Percentiles rank a stretch among this genome's conserved stretches.
phyloP scores from a whole-genome alignment of 805 yeast species.

The Kuraishia capsulata region DNA sequence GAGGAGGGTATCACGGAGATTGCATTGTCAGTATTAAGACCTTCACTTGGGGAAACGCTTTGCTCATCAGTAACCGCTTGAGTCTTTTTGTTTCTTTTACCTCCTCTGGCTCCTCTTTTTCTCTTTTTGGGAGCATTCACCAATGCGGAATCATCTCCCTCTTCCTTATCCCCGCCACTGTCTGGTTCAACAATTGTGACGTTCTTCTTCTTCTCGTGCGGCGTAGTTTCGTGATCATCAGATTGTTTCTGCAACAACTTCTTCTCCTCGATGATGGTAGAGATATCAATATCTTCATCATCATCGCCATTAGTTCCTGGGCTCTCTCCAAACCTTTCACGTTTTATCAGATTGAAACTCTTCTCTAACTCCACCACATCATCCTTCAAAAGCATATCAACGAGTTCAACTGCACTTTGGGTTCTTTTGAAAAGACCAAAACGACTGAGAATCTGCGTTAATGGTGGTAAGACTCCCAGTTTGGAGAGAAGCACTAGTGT shows the following conservation, averaged over 20 bases:
- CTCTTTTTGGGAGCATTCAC: conserved; percentile 39
- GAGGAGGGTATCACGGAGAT: too few species aligned
- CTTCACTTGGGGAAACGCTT: neutral
- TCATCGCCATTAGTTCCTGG: conserved; percentile 3
- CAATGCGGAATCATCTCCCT: neutral
- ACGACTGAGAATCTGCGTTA: conserved; percentile 18
- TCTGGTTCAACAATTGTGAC: conserved; percentile 3
- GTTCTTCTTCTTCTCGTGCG: neutral
- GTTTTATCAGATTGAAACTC: conserved; percentile 14
- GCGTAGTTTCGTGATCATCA: too few species aligned
- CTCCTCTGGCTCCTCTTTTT: conserved; percentile 83
- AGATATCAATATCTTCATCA: conserved; percentile 1
- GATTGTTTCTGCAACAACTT: neutral
- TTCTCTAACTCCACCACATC: conserved; percentile 16
- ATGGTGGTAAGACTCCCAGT: conserved; percentile 25
- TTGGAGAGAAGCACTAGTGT: conserved; percentile 27
- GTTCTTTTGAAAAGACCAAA: conserved; percentile 24
- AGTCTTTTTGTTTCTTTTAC: conserved; percentile 44
- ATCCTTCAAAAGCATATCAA: conserved; percentile 19
- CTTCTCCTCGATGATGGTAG: neutral
- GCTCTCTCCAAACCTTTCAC: conserved; percentile 11
- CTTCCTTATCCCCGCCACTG: conserved; percentile 1
- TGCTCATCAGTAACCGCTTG: neutral
- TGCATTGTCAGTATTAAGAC: neutral
- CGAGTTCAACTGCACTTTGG: conserved; percentile 23